Base-by-base conservation (phyloP, 2,329 filamentous ascomycete species). In the Phialemoniopsis sp. region DNA sequence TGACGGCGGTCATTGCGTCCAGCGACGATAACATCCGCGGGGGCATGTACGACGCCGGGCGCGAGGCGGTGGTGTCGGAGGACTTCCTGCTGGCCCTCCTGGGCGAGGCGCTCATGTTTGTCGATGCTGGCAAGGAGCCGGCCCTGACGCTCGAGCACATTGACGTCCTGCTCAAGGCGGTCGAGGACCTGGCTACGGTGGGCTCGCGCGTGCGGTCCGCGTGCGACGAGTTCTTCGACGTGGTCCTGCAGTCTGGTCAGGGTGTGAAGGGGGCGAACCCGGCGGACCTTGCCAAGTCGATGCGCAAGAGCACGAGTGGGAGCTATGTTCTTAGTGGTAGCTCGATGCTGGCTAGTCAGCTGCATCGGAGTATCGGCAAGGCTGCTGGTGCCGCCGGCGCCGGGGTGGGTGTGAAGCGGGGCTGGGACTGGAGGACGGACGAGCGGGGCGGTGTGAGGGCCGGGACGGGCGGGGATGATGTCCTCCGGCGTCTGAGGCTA, bases 11-110 rank as follows among this genome's bases (percentile, higher is more conserved):
- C 42, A 86, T 96, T 50, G 79, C 83, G 39, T 93, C 87, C 56
- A 85, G 91, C 3, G 85, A 87, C 41, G 89, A 95, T 59, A 91
- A 88, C 56, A 95, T 97, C 51, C 86, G 87, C 41, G 91, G 91
- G 40, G 91, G 91, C 2, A 70, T 96, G 3, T 95, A 89, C 58
- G 90, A 97, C 55, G 80, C 82, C 17, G 76, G 79, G 14, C 78
- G 87, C 12, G 86, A 90, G 54, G 82, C 87, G 1, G 88, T 95
- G 7, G 85, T 96, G 14, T 87, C 87, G 51, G 87, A 94, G 46
- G 91, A 97, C 52, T 90, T 90, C 38, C 64, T 97, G 32, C 71
- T 96, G 8, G 81, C 85, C 4, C 70, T 97, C 13, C 73, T 97
- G 2, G 90, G 89, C 37, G 91, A 97, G 64, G 81, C 84, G 0